Base-by-base conservation (phyloP, 2,329 filamentous ascomycete genomes). In the Botrytis porri region DNA sequence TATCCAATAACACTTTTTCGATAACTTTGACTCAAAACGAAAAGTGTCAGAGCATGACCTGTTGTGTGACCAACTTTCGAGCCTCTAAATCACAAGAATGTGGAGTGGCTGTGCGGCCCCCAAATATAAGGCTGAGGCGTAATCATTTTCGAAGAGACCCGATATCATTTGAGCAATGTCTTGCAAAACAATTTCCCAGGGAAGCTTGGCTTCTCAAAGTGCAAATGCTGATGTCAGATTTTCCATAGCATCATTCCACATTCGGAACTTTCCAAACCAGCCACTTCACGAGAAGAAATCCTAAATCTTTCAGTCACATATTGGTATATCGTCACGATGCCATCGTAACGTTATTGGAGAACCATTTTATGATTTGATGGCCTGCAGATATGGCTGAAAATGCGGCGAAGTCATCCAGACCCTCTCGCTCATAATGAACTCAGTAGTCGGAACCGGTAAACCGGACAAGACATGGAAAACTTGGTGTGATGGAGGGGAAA, bases 221-320 rank as follows among this genome's bases (percentile, higher is more conserved):
- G 18, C n/a, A 18, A 57, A 41, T 41, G 48, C 65, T 57, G 25
- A 67, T 37, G 48, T 67, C 22, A 57, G 65, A 67, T 57, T 67
- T 67, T 35, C 20, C n/a, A 41, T 22, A 57, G 35, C 35, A 67
- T 54, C 25, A 29, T 66, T 66, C 37, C 63, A 20, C 64, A 20
- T 66, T 66, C 45, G 45, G 64, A 66, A 66, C 45, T 66, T 54
- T 66, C 32, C 64, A 51, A 66, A 54, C 64, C 20, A 67, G 32
- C 64, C 64, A 67, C 35, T 51, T 54, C 22, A 16, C n/a, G 10
- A 43, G 29, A 64, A 39, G 41, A 54, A 12, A 54, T 54, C 32
- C 39, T n/a, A 9, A 39, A 7, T 14, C 16, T 39, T 48, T 48
- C 63, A 48, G 45, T 35, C 64, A 67, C 45, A 29, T 39, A 7